Evolutionary conservation across 23 red algal genomes (phyloP), one percentile per base, ranked within the genome.

Genomic region (Gracilariopsis chorda): DNA sequence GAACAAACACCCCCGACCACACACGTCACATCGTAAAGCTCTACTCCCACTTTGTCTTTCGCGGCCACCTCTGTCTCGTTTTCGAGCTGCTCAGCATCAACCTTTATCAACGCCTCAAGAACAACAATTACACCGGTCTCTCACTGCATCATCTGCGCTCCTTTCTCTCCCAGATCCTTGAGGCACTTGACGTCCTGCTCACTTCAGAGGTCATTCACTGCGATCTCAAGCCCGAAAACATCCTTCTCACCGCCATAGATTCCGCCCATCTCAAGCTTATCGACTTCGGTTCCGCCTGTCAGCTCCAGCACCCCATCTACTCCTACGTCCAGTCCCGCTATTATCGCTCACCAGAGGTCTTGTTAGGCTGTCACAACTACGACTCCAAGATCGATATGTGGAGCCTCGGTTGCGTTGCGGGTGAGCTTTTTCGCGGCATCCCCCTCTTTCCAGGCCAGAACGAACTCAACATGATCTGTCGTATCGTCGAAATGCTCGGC

Each of bases 211-310:
- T 98, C 83, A 98, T 95, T 47, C 96, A 98, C 83, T 98, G 96
- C 81, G 96, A 98, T 72, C 42, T 98, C 6, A 98, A 98, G 55
- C 96, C 96, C 24, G 96, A 98, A 83, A 98, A 98, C 65, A 89
- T 98, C 27, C 48, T 98, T 14, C 80, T 98, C 30, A 82, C 41
- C 48, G 49, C 86, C 11, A 51, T 76, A 29, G 55, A 74, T 29
- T 19, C 49, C 16, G 60, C 53, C 14, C 55, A 97, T 20, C 61
- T 98, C 36, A 93, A 93, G 64, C 60, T 98, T 13, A 98, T 98
- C 56, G 96, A 98, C 44, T 98, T 98, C 74, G 96, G 96, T 45
- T 98, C 96, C 34, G 92, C 93, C 42, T 98, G 96, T 78, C 92
- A 92, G 78, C 44, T 90, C 34, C 70, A 88, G 23, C 58, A 92